phyloP scores from a whole-genome alignment of 257 asterid genomes.

The Anisodus acutangulus region DNA sequence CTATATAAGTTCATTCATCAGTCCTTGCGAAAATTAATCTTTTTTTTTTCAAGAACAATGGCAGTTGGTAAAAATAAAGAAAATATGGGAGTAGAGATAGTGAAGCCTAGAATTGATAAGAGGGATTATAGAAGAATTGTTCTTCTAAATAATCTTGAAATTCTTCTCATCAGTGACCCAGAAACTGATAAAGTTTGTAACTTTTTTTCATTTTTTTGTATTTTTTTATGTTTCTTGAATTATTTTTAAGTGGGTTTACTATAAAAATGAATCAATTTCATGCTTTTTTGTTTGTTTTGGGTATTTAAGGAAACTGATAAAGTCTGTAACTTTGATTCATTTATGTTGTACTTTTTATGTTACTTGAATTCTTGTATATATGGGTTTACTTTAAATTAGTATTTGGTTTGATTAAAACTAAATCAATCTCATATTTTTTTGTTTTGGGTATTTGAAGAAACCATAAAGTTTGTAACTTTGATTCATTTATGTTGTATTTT shows the following conservation, averaged over 20 bases:
- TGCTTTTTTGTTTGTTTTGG: too few relatives aligned
- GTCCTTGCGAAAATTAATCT: too few relatives aligned
- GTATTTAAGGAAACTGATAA: not conserved
- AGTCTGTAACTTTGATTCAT: not conserved
- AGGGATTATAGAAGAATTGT: slow-evolving; percentile 77
- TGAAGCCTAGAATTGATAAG: slow-evolving; percentile 83
- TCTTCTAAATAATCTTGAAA: slow-evolving; percentile 74
- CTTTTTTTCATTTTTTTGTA: not conserved
- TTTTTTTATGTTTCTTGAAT: not conserved
- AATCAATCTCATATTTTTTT: too few relatives aligned
- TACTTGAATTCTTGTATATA: not conserved
- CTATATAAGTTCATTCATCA: not conserved
- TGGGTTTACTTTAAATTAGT: not conserved
- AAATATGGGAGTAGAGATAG: slow-evolving; percentile 51
- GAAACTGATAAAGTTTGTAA: slow-evolving; percentile 81
- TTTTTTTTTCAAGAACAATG: slow-evolving; percentile 30
- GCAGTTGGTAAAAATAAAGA: slow-evolving; percentile 50
- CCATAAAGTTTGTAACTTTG: not conserved
- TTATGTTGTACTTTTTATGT: not conserved
- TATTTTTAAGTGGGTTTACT: not conserved
- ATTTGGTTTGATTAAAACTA: not conserved
- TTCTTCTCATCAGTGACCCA: slow-evolving; percentile 90
- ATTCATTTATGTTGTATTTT: not conserved
- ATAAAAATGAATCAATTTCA: not conserved
- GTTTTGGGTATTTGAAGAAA: not conserved